Conservation (phyloP, 352 stramenopile species). For the Globisporangium cederbergense region DNA sequence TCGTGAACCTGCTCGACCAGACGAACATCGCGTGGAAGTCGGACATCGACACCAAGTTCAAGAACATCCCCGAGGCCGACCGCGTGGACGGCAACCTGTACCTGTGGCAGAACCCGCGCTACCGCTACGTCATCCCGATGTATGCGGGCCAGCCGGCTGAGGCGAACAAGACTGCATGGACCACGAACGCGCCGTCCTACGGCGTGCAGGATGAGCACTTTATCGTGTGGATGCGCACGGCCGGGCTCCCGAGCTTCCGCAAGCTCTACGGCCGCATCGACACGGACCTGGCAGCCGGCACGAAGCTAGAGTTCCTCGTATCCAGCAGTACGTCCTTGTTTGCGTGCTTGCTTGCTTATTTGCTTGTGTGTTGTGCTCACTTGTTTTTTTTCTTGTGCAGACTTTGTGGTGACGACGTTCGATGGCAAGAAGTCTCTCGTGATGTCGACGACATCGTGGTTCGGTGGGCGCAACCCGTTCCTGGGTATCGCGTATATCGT, state of each 20-base stretch:
- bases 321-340: conserved; percentile 78
- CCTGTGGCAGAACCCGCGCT: conserved; percentile 81
- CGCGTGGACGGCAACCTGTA: conserved; percentile 46
- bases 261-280: conserved; percentile 99
- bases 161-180: conserved; percentile 83
- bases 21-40: conserved; percentile 96
- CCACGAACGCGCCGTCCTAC: conserved; percentile 46
- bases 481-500: conserved; percentile 95
- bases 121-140: conserved; percentile 81
- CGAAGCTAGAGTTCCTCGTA: conserved; percentile 89
- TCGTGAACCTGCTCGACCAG: conserved; percentile 91
- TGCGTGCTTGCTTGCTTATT: neutral
- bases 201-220: conserved; percentile 99
- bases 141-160: conserved; percentile 45
- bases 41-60: conserved; percentile 95
- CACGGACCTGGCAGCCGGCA: conserved; percentile 84
- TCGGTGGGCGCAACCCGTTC: conserved; percentile 96
- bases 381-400: conserved; percentile 29
- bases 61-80: conserved; percentile 80
- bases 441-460: conserved; percentile 94
- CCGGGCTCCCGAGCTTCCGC: conserved; percentile 96
- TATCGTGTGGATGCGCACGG: conserved; percentile 99
- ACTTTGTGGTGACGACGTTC: conserved; percentile 96
- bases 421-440: conserved; percentile 96
- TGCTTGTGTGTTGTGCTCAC: conserved; percentile 10